Percentiles rank a stretch among this genome's conserved stretches.
Conservation (phyloP, 148 eudicot genomes). For the Vaccinium macrocarpon region DNA sequence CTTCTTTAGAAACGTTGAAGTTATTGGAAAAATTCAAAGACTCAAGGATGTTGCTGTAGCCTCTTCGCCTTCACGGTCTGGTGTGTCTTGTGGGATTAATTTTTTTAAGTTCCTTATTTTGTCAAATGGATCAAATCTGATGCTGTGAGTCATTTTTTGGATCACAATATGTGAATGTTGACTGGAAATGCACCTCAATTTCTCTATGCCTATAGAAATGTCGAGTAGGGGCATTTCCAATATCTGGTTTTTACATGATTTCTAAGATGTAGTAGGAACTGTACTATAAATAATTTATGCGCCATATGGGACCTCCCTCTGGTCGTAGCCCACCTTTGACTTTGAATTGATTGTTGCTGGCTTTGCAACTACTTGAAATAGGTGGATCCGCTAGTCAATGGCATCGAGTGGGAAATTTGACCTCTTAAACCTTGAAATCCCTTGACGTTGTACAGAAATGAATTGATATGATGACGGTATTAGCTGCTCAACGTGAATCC, state of each 20-base stretch:
- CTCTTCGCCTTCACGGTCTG: conserved; percentile 49
- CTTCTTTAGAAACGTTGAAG: conserved; percentile 9
- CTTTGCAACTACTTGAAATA: not conserved
- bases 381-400: not conserved
- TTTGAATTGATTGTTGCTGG: not conserved
- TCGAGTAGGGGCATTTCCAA: not conserved
- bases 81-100: conserved; percentile 21
- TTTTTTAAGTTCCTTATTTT: not conserved
- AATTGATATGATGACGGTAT: not conserved
- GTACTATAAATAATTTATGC: not conserved
- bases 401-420: not conserved
- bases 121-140: not conserved
- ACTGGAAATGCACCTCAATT: not conserved
- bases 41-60: conserved; percentile 48
- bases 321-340: not conserved
- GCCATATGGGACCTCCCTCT: not conserved
- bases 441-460: not conserved
- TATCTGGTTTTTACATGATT: conserved; percentile 1
- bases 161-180: not conserved
- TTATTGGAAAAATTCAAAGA: conserved; percentile 40
- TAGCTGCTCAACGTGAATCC: not conserved
- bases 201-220: not conserved
- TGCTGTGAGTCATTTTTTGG: not conserved
- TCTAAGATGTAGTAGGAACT: not conserved
- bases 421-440: not conserved